Percentiles rank a stretch among this genome's conserved stretches.
Evolutionary conservation across 768 basidiomycete species (phyloP).

Genomic region (Sarcomyxa edulis): DNA sequence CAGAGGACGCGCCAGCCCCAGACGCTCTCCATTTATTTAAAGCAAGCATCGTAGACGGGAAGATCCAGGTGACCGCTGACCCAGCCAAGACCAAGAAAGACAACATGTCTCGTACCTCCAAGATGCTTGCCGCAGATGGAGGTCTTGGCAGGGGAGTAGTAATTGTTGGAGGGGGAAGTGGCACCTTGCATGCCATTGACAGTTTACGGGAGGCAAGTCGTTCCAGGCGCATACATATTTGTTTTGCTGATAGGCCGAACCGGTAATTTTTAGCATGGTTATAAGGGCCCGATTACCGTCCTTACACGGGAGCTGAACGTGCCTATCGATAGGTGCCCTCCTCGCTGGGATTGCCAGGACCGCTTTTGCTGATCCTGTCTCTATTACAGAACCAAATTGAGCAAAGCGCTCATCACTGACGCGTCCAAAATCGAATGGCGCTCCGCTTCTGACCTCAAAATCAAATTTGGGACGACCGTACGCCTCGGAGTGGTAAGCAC

Average conservation of each 20-base stretch:
- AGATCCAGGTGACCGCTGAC: conserved; percentile 76
- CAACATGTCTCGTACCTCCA: conserved; percentile 62
- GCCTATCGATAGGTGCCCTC: conserved; percentile 73
- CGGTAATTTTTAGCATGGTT: too few relatives aligned
- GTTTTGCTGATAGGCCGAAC: conserved; percentile 5
- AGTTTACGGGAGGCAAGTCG: conserved; percentile 68
- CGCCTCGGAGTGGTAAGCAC: conserved; percentile 50
- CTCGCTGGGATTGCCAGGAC: background rate
- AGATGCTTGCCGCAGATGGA: conserved; percentile 39
- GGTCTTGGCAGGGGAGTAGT: conserved; percentile 65
- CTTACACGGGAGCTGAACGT: conserved; percentile 74
- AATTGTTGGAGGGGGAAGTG: conserved; percentile 84
- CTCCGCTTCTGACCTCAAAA: conserved; percentile 66
- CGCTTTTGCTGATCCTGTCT: background rate
- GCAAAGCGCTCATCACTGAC: conserved; percentile 80
- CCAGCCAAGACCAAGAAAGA: conserved; percentile 54
- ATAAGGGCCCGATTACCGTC: conserved; percentile 69
- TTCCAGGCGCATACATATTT: background rate
- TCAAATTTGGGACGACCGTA: conserved; percentile 66
- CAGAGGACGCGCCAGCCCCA: conserved; percentile 89
- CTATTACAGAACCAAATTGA: conserved; percentile 71
- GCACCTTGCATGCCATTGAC: conserved; percentile 71
- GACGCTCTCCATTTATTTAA: conserved; percentile 76
- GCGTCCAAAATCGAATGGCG: conserved; percentile 73
- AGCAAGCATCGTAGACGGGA: conserved; percentile 57